Conservation (phyloP, 345 rosid species). For the Cardamine occulta region DNA sequence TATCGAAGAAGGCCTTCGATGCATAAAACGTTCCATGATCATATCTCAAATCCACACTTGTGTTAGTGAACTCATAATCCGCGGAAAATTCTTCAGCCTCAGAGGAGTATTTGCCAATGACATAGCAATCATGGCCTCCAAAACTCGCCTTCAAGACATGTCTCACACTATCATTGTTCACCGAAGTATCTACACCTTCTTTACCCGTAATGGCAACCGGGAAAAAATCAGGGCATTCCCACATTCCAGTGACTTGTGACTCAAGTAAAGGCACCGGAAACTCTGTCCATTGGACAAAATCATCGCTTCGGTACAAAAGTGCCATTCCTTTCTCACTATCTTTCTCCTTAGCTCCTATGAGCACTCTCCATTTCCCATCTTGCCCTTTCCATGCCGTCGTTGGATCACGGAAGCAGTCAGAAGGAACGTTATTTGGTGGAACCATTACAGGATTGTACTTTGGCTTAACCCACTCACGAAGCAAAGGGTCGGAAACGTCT, state of each 20-base stretch:
- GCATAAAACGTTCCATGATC: conserved; percentile 76
- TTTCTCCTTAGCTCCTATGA: conserved; percentile 3
- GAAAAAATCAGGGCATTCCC: conserved; percentile 75
- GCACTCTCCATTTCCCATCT: conserved; percentile 44
- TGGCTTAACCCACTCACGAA: conserved; percentile 63
- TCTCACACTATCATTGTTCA: conserved; percentile 41
- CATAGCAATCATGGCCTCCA: conserved; percentile 54
- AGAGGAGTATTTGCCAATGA: conserved; percentile 56
- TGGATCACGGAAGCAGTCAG: conserved; percentile 66
- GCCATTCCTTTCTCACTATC: conserved; percentile 34
- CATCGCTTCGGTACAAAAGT: conserved; percentile 52
- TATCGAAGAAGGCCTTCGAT: conserved; percentile 68
- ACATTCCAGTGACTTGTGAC: conserved; percentile 52
- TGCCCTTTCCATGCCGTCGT: conserved; percentile 68
- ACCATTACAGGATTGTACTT: conserved; percentile 59
- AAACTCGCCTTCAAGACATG: conserved; percentile 67
- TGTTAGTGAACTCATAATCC: conserved; percentile 49
- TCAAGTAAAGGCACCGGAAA: conserved; percentile 46
- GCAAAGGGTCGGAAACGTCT: conserved; percentile 64
- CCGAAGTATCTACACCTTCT: conserved; percentile 56
- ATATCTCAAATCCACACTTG: conserved; percentile 52
- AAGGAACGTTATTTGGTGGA: conserved; percentile 37
- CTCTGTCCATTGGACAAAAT: conserved; percentile 54
- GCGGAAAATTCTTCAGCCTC: conserved; percentile 48
- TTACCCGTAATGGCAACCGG: conserved; percentile 49